These are phyloP conservation scores for Tulasnella calospora DNA, from an alignment of 768 basidiomycete genomes.

Conservation along the genomic window DNA sequence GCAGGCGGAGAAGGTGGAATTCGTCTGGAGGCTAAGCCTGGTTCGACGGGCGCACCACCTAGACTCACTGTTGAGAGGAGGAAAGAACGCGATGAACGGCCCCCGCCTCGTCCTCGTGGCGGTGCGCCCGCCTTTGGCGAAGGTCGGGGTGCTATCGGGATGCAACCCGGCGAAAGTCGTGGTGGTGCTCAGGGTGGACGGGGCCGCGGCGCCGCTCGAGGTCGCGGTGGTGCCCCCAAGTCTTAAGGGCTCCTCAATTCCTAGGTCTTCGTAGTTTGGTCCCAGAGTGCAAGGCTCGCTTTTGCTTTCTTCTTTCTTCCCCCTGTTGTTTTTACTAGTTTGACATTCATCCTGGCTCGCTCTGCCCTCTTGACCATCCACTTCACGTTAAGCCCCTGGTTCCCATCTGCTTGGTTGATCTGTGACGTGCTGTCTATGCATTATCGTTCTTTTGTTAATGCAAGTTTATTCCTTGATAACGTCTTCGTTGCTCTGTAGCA, in stretches of 20 bases:
- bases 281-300: not conserved
- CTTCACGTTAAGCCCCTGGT: not conserved
- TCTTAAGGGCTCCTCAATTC: not conserved
- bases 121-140: constrained; percentile 46
- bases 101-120: constrained; percentile 54
- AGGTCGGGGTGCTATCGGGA: constrained; percentile 3
- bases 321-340: not conserved
- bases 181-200: constrained; percentile 17
- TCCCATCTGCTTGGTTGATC: not conserved
- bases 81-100: constrained; percentile 86
- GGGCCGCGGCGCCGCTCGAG: not conserved
- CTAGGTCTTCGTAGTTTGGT: not conserved
- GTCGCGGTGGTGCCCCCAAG: constrained; percentile 24
- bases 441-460: not conserved
- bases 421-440: not conserved
- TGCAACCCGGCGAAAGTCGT: not conserved
- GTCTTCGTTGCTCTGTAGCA: not conserved
- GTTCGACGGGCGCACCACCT: constrained; percentile 37
- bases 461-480: not conserved
- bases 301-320: not conserved
- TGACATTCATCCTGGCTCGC: not conserved
- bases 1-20: constrained; percentile 90
- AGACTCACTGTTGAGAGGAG: constrained; percentile 79
- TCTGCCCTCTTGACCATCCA: not conserved
- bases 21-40: constrained; percentile 62